Evolutionary conservation across 176 grass and related monocot genomes (phyloP).

Genomic region (Olyra latifolia): DNA sequence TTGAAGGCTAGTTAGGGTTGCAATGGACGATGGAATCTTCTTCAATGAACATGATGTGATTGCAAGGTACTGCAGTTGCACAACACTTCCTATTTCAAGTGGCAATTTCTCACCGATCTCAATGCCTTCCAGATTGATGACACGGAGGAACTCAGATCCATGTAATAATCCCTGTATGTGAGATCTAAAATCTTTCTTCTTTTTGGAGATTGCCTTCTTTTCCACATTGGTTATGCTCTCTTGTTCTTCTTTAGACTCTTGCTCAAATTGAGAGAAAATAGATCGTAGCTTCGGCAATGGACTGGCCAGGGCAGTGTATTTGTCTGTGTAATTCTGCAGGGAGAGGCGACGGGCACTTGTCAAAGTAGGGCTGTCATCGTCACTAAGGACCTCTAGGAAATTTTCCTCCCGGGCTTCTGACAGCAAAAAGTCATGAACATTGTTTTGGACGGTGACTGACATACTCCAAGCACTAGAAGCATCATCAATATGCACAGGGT

Average conservation of each 20-base stretch:
- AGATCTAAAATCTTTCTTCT: neutral
- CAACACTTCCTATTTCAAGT: neutral
- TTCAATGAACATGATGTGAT: neutral
- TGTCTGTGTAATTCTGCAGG: conserved; percentile 38
- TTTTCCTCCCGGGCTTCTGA: conserved; percentile 28
- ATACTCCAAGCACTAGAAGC: neutral
- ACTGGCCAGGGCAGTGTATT: conserved; percentile 14
- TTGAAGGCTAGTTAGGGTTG: neutral
- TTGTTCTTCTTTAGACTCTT: neutral
- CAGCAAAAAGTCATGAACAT: conserved; percentile 32
- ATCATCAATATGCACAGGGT: neutral
- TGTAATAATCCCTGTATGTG: neutral
- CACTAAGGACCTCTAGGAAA: conserved; percentile 33
- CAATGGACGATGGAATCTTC: neutral
- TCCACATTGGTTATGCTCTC: too few relatives aligned
- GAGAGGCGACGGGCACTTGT: conserved; percentile 31
- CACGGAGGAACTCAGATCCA: conserved; percentile 28
- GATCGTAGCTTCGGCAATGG: conserved; percentile 40
- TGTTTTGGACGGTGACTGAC: conserved; percentile 12
- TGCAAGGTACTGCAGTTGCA: conserved; percentile 21
- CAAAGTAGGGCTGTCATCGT: neutral
- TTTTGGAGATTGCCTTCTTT: neutral
- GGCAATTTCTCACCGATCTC: neutral
- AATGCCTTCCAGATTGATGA: conserved; percentile 11
- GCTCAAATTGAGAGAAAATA: conserved; percentile 33